Conservation (phyloP, 2,329 filamentous ascomycete species). For the Colletotrichum sansevieriae region DNA sequence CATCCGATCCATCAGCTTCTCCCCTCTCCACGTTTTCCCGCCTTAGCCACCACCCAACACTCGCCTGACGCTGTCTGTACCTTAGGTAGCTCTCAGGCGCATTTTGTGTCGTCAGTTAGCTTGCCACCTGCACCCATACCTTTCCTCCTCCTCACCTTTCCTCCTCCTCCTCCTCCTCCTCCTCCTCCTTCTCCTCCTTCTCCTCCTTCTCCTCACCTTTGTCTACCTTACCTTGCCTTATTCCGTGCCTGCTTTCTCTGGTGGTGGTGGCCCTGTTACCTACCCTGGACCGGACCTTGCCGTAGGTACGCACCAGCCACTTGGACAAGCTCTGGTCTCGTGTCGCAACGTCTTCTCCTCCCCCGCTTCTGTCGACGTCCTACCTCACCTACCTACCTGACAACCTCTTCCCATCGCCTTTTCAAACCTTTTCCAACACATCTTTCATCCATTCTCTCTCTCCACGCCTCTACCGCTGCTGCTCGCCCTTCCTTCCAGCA, state of each 20-base stretch:
- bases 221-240: not conserved
- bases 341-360: conserved; percentile 43
- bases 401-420: conserved; percentile 41
- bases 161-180: not conserved
- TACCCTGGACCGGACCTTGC: conserved; percentile 37
- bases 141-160: not conserved
- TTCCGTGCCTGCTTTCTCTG: not conserved
- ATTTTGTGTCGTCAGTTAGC: conserved; percentile 17
- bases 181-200: not conserved
- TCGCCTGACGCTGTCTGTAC: conserved; percentile 9
- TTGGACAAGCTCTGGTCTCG: conserved; percentile 43
- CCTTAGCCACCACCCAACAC: conserved; percentile 10
- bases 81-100: conserved; percentile 15
- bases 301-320: conserved; percentile 40
- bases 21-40: not conserved
- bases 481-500: conserved; percentile 23
- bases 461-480: conserved; percentile 32
- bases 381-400: conserved; percentile 25
- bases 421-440: conserved; percentile 42
- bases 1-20: conserved; percentile 1
- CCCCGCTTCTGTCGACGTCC: conserved; percentile 40
- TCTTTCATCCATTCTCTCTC: conserved; percentile 31
- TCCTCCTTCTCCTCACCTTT: not conserved
- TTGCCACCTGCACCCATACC: conserved; percentile 27
- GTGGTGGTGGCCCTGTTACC: conserved; percentile 21